Percentiles rank a stretch among this genome's conserved stretches.
Evolutionary conservation across 768 basidiomycete species (phyloP).

Genomic region (Boletales sp.): DNA sequence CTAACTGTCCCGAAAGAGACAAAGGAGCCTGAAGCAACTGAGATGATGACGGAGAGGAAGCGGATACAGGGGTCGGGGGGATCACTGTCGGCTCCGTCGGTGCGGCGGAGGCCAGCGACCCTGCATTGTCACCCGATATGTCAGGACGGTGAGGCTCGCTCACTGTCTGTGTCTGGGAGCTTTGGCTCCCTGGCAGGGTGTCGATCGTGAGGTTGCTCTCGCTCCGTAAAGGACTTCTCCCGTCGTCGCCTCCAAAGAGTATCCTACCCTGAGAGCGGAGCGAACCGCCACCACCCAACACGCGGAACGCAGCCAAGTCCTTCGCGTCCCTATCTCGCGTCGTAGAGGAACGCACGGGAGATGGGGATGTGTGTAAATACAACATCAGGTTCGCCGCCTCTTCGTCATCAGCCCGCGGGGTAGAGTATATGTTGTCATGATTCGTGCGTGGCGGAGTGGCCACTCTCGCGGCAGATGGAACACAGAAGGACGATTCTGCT

Average conservation of each 20-base stretch:
- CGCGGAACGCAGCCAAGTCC: constrained; percentile 55
- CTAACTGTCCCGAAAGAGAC: constrained; percentile 24
- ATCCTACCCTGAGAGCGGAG: constrained; percentile 65
- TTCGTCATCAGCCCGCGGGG: constrained; percentile 58
- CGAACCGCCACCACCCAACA: constrained; percentile 44
- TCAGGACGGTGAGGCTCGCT: constrained; percentile 18
- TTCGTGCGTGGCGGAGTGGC: constrained; percentile 35
- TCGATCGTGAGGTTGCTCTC: constrained; percentile 26
- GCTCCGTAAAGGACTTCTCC: constrained; percentile 25
- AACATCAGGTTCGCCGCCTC: constrained; percentile 88
- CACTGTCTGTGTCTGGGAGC: constrained; percentile 20
- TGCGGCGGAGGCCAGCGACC: constrained; percentile 22
- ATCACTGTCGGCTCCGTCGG: constrained; percentile 31
- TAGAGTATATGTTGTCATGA: constrained; percentile 37
- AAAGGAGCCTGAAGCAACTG: constrained; percentile 22
- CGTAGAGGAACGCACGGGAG: constrained; percentile 61
- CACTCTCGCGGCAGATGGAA: constrained; percentile 21
- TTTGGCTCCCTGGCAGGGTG: constrained; percentile 25
- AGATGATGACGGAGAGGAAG: constrained; percentile 19
- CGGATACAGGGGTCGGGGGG: constrained; percentile 33
- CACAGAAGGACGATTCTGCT: constrained; percentile 37
- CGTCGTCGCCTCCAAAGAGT: constrained; percentile 47
- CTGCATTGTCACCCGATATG: constrained; percentile 10
- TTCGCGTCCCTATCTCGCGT: constrained; percentile 43
- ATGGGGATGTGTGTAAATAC: constrained; percentile 81